phyloP scores from a whole-genome alignment of 495 filamentous ascomycete genomes.

The Penicillium desertorum region DNA sequence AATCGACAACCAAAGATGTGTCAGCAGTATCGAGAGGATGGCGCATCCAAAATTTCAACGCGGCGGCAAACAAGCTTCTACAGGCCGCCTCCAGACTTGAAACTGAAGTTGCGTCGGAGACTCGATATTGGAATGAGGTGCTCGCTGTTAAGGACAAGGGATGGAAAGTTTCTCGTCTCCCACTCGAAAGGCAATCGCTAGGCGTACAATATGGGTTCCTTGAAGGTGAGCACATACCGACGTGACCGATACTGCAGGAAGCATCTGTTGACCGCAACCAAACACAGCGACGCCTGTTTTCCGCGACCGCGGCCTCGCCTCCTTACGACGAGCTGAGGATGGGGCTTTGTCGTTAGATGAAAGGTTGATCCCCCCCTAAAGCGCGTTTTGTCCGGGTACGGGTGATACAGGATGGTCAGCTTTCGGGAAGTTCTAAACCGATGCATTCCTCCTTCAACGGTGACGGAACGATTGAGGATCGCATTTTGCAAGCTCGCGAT shows the following conservation, averaged over 20 bases:
- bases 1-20: slow-evolving; percentile 51
- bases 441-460: slow-evolving; percentile 32
- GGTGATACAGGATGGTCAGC: slow-evolving; percentile 41
- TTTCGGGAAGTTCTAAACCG: slow-evolving; percentile 45
- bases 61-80: slow-evolving; percentile 72
- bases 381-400: slow-evolving; percentile 66
- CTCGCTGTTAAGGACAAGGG: slow-evolving; percentile 75
- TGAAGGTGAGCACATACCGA: slow-evolving; percentile 52
- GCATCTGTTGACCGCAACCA: slow-evolving; percentile 5
- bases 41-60: slow-evolving; percentile 72
- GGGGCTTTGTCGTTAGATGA: slow-evolving; percentile 74
- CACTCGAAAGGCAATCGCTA: slow-evolving; percentile 69
- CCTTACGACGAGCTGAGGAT: slow-evolving; percentile 69
- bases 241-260: neutral
- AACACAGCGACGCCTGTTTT: slow-evolving; percentile 66
- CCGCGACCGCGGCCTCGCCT: slow-evolving; percentile 72
- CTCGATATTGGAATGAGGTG: slow-evolving; percentile 84
- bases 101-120: slow-evolving; percentile 72
- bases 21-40: slow-evolving; percentile 69
- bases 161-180: slow-evolving; percentile 77
- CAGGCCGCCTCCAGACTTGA: slow-evolving; percentile 70
- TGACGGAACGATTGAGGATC: slow-evolving; percentile 53
- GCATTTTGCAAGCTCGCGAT: slow-evolving; percentile 79
- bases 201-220: slow-evolving; percentile 87
- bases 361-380: slow-evolving; percentile 54